Percentiles rank a stretch among this genome's conserved stretches.
phyloP scores from a whole-genome alignment of 1,284 basidiomycete genomes.

The Cryptococcus hybrid region DNA sequence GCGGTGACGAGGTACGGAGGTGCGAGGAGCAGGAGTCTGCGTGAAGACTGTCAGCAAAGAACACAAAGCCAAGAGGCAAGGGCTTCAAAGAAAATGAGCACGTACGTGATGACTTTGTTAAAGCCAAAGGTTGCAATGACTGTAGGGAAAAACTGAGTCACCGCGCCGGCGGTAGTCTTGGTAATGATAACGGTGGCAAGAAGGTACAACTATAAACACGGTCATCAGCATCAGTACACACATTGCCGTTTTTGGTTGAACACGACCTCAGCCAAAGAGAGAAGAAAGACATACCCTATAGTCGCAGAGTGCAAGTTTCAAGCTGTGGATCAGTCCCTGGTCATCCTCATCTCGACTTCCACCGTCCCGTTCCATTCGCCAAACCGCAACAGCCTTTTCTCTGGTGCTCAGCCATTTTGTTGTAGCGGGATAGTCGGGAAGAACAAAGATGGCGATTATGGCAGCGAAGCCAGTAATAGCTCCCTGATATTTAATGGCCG shows the following conservation, averaged over 20 bases:
- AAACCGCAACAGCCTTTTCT: conserved; percentile 27
- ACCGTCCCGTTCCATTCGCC: conserved; percentile 21
- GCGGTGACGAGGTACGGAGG: conserved; percentile 41
- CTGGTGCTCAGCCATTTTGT: conserved; percentile 23
- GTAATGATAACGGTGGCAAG: conserved; percentile 22
- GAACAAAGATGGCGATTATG: conserved; percentile 12
- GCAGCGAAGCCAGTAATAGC: conserved; percentile 16
- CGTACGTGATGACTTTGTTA: conserved; percentile 25
- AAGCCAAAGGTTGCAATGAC: conserved; percentile 31
- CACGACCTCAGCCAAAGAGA: not conserved
- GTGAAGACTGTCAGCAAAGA: not conserved
- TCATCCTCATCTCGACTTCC: conserved; percentile 21
- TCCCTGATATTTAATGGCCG: not conserved
- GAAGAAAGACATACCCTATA: conserved; percentile 7
- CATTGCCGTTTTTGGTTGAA: no score
- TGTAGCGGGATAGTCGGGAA: conserved; percentile 31
- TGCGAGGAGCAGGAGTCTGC: conserved; percentile 32
- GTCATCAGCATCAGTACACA: no score
- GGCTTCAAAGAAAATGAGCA: not conserved
- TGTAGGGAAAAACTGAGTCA: conserved; percentile 32
- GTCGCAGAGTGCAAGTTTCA: conserved; percentile 23
- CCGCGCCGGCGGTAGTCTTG: conserved; percentile 23
- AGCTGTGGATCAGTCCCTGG: conserved; percentile 12
- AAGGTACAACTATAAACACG: conserved; percentile 16
- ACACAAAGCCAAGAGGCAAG: not conserved